A percentile compares a stretch with the other conserved stretches of the same genome.
Conservation (phyloP, 139 green algal genomes). For the Gonium pectorale region DNA sequence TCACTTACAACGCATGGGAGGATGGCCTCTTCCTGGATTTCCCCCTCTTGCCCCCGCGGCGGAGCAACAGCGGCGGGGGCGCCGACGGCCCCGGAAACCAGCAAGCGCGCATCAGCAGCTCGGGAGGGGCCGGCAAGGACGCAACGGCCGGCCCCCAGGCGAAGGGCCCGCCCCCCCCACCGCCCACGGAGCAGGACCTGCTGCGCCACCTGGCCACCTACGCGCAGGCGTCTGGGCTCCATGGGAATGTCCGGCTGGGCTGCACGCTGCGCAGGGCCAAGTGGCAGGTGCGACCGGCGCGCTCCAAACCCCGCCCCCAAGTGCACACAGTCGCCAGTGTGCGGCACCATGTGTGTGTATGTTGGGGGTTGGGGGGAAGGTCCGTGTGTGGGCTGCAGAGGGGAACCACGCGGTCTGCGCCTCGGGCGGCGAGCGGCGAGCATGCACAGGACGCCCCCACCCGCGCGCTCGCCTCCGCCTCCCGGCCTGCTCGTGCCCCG, state of each 20-base stretch:
- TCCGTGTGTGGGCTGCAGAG: too few relatives aligned
- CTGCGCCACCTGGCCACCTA: conserved; percentile 1
- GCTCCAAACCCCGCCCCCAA: too few relatives aligned
- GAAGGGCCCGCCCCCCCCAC: background rate
- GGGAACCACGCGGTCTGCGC: too few relatives aligned
- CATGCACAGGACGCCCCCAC: too few relatives aligned
- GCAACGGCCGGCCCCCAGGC: background rate
- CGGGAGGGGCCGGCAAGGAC: background rate
- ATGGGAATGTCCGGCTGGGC: background rate
- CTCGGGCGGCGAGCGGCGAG: too few relatives aligned
- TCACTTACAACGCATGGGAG: background rate
- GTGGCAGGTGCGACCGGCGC: conserved; percentile 38
- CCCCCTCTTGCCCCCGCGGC: background rate
- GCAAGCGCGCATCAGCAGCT: background rate
- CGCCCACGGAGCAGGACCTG: background rate
- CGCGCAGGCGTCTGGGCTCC: background rate
- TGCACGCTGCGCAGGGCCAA: conserved; percentile 34
- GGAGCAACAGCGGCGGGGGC: too few relatives aligned
- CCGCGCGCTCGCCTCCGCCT: too few relatives aligned
- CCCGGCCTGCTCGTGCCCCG: too few relatives aligned
- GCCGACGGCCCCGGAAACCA: background rate
- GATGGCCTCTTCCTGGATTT: conserved; percentile 36
- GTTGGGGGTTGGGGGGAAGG: too few relatives aligned
- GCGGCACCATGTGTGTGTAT: too few relatives aligned
- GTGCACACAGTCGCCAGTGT: too few relatives aligned